Conservation (phyloP, 2,329 filamentous ascomycete genomes). For the Talaromyces verruculosus region DNA sequence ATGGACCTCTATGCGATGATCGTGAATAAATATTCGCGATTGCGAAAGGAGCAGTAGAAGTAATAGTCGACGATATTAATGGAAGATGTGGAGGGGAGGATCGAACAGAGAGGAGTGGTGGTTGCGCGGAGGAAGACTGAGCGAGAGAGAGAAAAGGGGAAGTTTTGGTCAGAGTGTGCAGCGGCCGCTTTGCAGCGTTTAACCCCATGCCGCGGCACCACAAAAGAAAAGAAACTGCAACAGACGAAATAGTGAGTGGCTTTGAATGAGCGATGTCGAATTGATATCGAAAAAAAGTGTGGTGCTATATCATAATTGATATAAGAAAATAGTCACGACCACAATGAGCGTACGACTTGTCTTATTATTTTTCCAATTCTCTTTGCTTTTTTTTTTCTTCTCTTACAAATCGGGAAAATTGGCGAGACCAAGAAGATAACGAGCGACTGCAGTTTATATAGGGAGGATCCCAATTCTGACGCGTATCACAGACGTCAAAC, state of each 20-base stretch:
- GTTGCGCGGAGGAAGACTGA: slow-evolving; percentile 6
- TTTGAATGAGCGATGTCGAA: background rate
- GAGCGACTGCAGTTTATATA: background rate
- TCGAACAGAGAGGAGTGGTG: slow-evolving; percentile 7
- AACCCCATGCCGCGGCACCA: slow-evolving; percentile 17
- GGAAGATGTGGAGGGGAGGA: slow-evolving; percentile 6
- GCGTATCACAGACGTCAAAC: background rate
- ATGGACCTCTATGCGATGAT: background rate
- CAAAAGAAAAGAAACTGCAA: background rate
- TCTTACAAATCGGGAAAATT: background rate
- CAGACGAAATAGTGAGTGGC: background rate
- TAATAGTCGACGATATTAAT: background rate
- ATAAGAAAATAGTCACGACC: background rate
- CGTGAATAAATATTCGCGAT: background rate
- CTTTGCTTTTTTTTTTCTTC: background rate
- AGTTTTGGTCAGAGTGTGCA: slow-evolving; percentile 1
- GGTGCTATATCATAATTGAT: background rate
- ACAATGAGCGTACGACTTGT: background rate
- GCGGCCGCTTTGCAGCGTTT: slow-evolving; percentile 12
- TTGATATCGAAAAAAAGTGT: background rate
- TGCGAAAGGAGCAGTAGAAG: background rate
- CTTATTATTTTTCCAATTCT: slow-evolving; percentile 4
- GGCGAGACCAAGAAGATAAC: background rate
- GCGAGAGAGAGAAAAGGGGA: slow-evolving; percentile 5
- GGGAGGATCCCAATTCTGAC: background rate